A percentile compares a stretch with the other conserved stretches of the same genome.
phyloP scores from a whole-genome alignment of 768 basidiomycete genomes.

The Amanita jacksonii region DNA sequence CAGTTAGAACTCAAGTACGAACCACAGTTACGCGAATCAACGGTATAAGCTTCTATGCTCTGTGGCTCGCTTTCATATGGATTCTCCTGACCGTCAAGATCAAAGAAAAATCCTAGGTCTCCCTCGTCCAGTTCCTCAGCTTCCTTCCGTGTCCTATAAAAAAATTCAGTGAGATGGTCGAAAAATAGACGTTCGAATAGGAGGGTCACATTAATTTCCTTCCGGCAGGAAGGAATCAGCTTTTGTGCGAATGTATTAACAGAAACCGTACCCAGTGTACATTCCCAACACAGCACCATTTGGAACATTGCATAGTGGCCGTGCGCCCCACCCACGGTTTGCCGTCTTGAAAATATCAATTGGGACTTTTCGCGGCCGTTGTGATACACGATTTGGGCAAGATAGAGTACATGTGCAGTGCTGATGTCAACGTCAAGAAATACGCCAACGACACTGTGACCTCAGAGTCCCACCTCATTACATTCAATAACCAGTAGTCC shows the following conservation, averaged over 20 bases:
- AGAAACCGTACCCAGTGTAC: slow-evolving; percentile 49
- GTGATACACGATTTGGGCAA: slow-evolving; percentile 56
- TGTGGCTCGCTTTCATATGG: slow-evolving; percentile 17
- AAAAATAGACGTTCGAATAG: neutral
- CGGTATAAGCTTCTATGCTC: slow-evolving; percentile 34
- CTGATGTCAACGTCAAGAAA: too few species aligned
- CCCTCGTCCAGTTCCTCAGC: slow-evolving; percentile 28
- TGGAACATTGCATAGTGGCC: slow-evolving; percentile 30
- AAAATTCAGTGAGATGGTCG: neutral
- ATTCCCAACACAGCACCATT: slow-evolving; percentile 56
- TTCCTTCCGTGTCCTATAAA: slow-evolving; percentile 30
- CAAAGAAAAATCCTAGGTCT: slow-evolving; percentile 44
- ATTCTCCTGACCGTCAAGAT: slow-evolving; percentile 49
- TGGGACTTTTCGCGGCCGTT: slow-evolving; percentile 43
- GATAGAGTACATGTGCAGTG: slow-evolving; percentile 31
- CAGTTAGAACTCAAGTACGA: slow-evolving; percentile 13
- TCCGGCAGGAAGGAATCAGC: neutral
- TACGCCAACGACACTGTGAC: too few species aligned
- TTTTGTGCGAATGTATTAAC: neutral
- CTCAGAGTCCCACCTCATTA: slow-evolving; percentile 47
- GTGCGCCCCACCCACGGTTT: slow-evolving; percentile 56
- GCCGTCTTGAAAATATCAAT: slow-evolving; percentile 61
- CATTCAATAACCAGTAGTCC: slow-evolving; percentile 57
- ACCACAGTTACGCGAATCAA: slow-evolving; percentile 48
- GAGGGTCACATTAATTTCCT: slow-evolving; percentile 38